These are phyloP conservation scores for Lophiostoma macrostomum DNA, from an alignment of 495 filamentous ascomycete genomes.

Conservation along the genomic window DNA sequence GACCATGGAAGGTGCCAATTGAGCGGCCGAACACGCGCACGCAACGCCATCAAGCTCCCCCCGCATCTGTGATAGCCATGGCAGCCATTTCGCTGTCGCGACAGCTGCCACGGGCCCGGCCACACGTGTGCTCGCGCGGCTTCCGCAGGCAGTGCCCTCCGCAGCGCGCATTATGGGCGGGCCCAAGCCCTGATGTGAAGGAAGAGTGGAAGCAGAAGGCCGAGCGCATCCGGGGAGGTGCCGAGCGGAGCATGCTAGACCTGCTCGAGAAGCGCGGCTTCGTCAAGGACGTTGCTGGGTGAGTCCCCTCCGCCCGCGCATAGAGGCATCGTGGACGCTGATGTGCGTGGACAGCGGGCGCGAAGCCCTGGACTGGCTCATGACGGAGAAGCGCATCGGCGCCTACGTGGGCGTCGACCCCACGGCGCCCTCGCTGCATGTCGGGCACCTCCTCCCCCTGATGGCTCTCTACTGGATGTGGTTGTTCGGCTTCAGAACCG, in stretches of 20 bases:
- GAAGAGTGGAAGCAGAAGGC: slow-evolving; percentile 23
- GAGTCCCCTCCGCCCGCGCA: slow-evolving; percentile 35
- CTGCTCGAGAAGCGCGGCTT: slow-evolving; percentile 76
- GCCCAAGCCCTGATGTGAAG: neutral
- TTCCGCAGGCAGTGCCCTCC: slow-evolving; percentile 4
- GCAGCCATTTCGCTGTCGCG: slow-evolving; percentile 17
- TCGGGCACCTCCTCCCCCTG: slow-evolving; percentile 88
- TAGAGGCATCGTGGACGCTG: slow-evolving; percentile 34
- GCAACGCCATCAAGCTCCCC: slow-evolving; percentile 4
- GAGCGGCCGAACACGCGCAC: too few relatives aligned
- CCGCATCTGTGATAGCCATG: slow-evolving; percentile 4
- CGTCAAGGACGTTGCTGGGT: slow-evolving; percentile 81
- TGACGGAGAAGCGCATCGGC: slow-evolving; percentile 67
- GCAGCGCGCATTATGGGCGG: slow-evolving; percentile 1
- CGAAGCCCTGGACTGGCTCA: slow-evolving; percentile 61
- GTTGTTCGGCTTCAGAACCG: slow-evolving; percentile 70
- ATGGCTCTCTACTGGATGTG: slow-evolving; percentile 96
- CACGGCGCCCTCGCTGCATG: slow-evolving; percentile 83
- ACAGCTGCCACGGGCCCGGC: slow-evolving; percentile 12
- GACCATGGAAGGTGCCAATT: too few relatives aligned
- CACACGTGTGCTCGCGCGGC: slow-evolving; percentile 12
- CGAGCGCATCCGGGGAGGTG: slow-evolving; percentile 55
- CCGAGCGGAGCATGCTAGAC: slow-evolving; percentile 60
- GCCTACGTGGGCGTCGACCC: slow-evolving; percentile 91
- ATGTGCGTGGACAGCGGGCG: slow-evolving; percentile 14